These are phyloP conservation scores for Hirsutella minnesotensis DNA, from an alignment of 2,329 filamentous ascomycete species.

Conservation along the genomic window DNA sequence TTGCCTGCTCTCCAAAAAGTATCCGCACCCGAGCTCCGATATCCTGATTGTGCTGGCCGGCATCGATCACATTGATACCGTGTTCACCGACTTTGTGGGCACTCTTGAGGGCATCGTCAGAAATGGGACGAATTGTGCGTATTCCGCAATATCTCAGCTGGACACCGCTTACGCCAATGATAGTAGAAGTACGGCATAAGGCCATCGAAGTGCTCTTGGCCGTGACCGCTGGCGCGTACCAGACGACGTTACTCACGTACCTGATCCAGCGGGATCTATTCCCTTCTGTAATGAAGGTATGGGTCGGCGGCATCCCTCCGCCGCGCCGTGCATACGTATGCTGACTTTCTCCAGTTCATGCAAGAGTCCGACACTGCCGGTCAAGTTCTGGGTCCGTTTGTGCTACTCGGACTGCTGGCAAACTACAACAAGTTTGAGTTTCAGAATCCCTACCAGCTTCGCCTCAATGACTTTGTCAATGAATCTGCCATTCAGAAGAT, in stretches of 20 bases:
- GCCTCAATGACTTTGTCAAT: constrained; percentile 91
- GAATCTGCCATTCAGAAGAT: constrained; percentile 77
- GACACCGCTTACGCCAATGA: not conserved
- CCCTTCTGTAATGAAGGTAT: constrained; percentile 84
- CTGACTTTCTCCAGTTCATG: constrained; percentile 65
- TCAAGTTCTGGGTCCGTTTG: constrained; percentile 61
- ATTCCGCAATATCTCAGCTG: not conserved
- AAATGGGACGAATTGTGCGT: constrained; percentile 58
- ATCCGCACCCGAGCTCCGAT: constrained; percentile 89
- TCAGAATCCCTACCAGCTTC: constrained; percentile 87
- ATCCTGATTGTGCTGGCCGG: constrained; percentile 84
- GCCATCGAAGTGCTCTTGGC: constrained; percentile 73
- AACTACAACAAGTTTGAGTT: constrained; percentile 99
- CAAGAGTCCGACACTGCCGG: constrained; percentile 61
- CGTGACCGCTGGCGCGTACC: constrained; percentile 85
- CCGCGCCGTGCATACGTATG: constrained; percentile 2
- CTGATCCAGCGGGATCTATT: constrained; percentile 93
- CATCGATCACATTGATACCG: constrained; percentile 72
- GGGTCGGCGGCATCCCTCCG: not conserved
- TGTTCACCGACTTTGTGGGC: constrained; percentile 81
- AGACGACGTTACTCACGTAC: constrained; percentile 87
- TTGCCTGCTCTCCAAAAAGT: constrained; percentile 74
- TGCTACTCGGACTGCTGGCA: constrained; percentile 72
- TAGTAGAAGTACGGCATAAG: constrained; percentile 64
- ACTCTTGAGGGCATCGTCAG: constrained; percentile 74